Evolutionary conservation across 139 green algal genomes (phyloP).

Genomic region (Pleodorina starrii): DNA sequence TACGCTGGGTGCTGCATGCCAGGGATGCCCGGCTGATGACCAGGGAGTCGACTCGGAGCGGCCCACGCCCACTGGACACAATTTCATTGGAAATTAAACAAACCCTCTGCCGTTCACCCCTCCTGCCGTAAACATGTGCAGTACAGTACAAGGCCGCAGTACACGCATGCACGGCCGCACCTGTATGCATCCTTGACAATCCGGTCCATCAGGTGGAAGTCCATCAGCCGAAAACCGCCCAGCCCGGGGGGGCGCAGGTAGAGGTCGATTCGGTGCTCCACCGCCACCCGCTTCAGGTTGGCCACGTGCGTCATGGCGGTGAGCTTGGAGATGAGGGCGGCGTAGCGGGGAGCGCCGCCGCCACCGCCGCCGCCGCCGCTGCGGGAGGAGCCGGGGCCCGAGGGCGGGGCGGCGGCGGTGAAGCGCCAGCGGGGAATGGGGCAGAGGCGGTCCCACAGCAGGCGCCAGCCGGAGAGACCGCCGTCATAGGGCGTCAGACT

Average conservation of each 20-base stretch:
- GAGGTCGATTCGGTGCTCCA: slow-evolving; percentile 82
- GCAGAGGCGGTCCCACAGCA: slow-evolving; percentile 86
- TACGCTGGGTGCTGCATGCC: background rate
- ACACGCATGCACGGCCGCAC: slow-evolving; percentile 13
- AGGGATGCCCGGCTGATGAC: background rate
- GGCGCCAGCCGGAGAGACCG: slow-evolving; percentile 79
- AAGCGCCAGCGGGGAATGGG: slow-evolving; percentile 63
- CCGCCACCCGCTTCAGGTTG: slow-evolving; percentile 68
- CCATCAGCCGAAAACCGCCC: slow-evolving; percentile 72
- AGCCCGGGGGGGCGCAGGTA: slow-evolving; percentile 84
- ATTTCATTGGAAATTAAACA: background rate
- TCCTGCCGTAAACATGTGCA: background rate
- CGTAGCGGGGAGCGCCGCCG: slow-evolving; percentile 56
- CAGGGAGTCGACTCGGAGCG: background rate
- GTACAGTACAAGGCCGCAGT: background rate
- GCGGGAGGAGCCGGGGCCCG: no score
- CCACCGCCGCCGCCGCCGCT: no score
- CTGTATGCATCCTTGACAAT: slow-evolving; percentile 78
- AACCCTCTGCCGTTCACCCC: background rate
- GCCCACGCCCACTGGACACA: background rate
- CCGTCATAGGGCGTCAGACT: slow-evolving; percentile 78
- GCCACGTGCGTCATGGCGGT: slow-evolving; percentile 81
- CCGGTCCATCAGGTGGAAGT: slow-evolving; percentile 81
- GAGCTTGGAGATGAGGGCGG: slow-evolving; percentile 74
- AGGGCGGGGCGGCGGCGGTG: background rate